Evolutionary conservation across 768 basidiomycete species (phyloP).

Genomic region (Auricularia sp.): DNA sequence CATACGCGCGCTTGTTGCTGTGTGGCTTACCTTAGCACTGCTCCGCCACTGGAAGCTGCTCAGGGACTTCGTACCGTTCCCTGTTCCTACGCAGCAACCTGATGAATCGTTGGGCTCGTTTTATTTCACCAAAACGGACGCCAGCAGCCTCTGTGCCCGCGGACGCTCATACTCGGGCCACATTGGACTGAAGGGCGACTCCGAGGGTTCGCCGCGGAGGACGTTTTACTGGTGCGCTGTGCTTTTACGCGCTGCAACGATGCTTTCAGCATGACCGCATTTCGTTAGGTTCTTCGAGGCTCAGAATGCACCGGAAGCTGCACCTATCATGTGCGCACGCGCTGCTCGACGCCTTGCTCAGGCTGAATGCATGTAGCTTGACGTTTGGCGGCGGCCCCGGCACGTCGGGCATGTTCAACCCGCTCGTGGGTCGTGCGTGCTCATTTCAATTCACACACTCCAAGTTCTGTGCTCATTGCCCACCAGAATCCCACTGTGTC

Average conservation of each 20-base stretch:
- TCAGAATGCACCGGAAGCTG: slow-evolving; percentile 18
- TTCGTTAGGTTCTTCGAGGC: slow-evolving; percentile 24
- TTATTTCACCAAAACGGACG: background rate
- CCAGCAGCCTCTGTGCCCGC: background rate
- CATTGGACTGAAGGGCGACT: slow-evolving; percentile 24
- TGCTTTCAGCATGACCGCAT: too few relatives aligned
- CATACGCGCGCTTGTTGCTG: too few relatives aligned
- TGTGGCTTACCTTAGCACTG: too few relatives aligned
- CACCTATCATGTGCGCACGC: slow-evolving; percentile 21
- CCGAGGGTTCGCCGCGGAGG: slow-evolving; percentile 13
- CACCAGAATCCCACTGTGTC: slow-evolving; percentile 19
- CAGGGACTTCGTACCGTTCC: too few relatives aligned
- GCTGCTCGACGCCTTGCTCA: background rate
- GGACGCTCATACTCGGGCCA: slow-evolving; percentile 18
- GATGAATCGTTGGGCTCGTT: background rate
- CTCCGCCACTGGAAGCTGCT: too few relatives aligned
- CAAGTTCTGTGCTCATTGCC: background rate
- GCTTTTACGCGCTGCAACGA: too few relatives aligned
- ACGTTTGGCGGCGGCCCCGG: slow-evolving; percentile 28
- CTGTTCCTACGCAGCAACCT: too few relatives aligned
- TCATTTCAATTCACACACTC: too few relatives aligned
- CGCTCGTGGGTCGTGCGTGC: slow-evolving; percentile 12
- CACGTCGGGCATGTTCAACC: slow-evolving; percentile 21
- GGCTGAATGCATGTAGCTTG: slow-evolving; percentile 13
- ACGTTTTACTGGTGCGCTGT: slow-evolving; percentile 11